Base-by-base conservation (phyloP, 768 basidiomycete species). In the Kwoniella heveanensis region DNA sequence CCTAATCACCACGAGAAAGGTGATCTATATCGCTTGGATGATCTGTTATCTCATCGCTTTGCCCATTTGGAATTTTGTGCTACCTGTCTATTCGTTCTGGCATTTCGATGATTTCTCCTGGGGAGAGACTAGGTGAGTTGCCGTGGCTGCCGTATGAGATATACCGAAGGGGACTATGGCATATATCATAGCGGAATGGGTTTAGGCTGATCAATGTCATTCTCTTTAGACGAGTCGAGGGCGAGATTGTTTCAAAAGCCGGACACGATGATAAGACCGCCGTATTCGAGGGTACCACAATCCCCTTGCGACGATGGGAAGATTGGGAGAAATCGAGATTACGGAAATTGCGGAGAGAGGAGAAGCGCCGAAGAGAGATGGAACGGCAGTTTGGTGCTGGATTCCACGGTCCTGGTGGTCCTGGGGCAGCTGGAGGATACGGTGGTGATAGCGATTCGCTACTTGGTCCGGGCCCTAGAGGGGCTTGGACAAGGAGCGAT, bases 41-140 rank as follows among this genome's bases (percentile, higher is more conserved):
- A 78, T 94, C 77, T 87, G 94, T 76, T 98, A 99, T 83, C 85
- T 99, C 13, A 60, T 87, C 54, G 93, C 96, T 27, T 83, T 99
- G 44, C 96, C 96, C 0, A 84, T 99, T 29, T 99, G 96, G 96
- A 97, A 97, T 79, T 90, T 95, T 68, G 82, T 95, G 48, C 84
- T 97, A 2, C 94, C 95, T 12, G 83, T 96, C 9, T 99, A 99
- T 81, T 90, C 94, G 15, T 98, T 98, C 80, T 96, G 93, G 92
- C 94, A 98, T 81, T 97, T 99, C 79, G 95, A 98, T 68, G 96
- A 99, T 81, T 98, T 99, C 81, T 93, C 92, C 27, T 99, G 96
- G 96, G 96, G 96, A 73, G 92, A 97, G 81, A 99, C 96, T 21
- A 88, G 94, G 91, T 91, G 73, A 58, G 87, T 81, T 66, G 78